Evolutionary conservation across 768 basidiomycete genomes (phyloP).

Genomic region (Calvatia gigantea): DNA sequence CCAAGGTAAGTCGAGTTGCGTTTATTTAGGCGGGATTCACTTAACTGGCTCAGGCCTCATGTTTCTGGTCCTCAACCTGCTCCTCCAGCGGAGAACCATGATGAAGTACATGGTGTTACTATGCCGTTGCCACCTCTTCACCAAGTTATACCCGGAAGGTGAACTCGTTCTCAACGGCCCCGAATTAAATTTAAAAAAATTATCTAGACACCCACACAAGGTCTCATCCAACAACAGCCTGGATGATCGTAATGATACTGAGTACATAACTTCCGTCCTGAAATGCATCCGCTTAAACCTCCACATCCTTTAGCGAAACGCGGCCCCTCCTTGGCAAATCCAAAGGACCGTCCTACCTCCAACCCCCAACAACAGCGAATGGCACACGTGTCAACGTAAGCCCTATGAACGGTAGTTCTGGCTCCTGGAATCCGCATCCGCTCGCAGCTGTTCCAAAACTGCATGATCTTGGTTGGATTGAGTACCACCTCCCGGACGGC

Average conservation of each 20-base stretch:
- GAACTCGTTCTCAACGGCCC: not conserved
- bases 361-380: constrained; percentile 17
- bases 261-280: constrained; percentile 21
- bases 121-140: constrained; percentile 42
- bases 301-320: constrained; percentile 39
- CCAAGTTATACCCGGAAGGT: constrained; percentile 34
- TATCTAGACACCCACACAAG: not conserved
- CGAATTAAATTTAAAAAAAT: not conserved
- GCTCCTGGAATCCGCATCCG: constrained; percentile 20
- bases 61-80: constrained; percentile 18
- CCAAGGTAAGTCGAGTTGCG: constrained; percentile 26
- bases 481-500: constrained; percentile 72
- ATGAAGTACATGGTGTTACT: constrained; percentile 23
- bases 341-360: constrained; percentile 24
- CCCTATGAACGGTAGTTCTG: constrained; percentile 6
- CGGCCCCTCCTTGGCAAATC: constrained; percentile 44
- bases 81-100: constrained; percentile 18
- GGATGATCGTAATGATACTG: constrained; percentile 22
- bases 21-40: not conserved
- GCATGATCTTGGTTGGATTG: constrained; percentile 68
- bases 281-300: not conserved
- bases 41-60: not conserved
- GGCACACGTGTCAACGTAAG: constrained; percentile 13
- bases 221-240: not conserved
- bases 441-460: constrained; percentile 29